These are phyloP conservation scores for Samsoniella hepiali DNA, from an alignment of 2,329 filamentous ascomycete genomes.

Conservation along the genomic window DNA sequence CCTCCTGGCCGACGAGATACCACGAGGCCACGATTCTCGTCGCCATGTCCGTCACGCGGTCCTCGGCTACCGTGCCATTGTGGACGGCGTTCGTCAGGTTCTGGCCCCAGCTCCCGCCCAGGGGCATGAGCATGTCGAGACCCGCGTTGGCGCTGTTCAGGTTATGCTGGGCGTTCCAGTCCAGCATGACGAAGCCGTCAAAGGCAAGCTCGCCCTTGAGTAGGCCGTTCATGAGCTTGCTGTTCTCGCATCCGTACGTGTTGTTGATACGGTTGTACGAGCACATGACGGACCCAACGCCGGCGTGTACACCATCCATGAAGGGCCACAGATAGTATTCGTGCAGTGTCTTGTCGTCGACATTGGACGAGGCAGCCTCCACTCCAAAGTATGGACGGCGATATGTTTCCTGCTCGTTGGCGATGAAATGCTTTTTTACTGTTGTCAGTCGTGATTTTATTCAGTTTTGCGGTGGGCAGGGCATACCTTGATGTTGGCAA, in stretches of 20 bases:
- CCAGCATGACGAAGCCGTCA: constrained; percentile 65
- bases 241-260: constrained; percentile 72
- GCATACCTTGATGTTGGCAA: constrained; percentile 65
- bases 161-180: constrained; percentile 66
- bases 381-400: constrained; percentile 39
- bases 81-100: constrained; percentile 73
- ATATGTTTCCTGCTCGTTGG: constrained; percentile 59
- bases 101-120: constrained; percentile 52
- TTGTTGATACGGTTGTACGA: constrained; percentile 70
- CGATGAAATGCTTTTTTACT: constrained; percentile 49
- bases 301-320: constrained; percentile 56
- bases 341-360: constrained; percentile 63
- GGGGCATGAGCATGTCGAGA: constrained; percentile 69
- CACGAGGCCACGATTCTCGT: constrained; percentile 63
- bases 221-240: constrained; percentile 64
- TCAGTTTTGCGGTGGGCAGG: accelerated
- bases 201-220: constrained; percentile 64
- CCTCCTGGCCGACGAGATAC: constrained; percentile 54
- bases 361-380: constrained; percentile 57
- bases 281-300: constrained; percentile 61
- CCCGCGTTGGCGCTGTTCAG: constrained; percentile 54
- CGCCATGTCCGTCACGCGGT: constrained; percentile 74
- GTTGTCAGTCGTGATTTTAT: background rate
- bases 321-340: constrained; percentile 67
- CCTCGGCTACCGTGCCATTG: constrained; percentile 70